These are phyloP conservation scores for Amoebophrya sp. DNA, from an alignment of 169 alveolate species.

Conservation along the genomic window DNA sequence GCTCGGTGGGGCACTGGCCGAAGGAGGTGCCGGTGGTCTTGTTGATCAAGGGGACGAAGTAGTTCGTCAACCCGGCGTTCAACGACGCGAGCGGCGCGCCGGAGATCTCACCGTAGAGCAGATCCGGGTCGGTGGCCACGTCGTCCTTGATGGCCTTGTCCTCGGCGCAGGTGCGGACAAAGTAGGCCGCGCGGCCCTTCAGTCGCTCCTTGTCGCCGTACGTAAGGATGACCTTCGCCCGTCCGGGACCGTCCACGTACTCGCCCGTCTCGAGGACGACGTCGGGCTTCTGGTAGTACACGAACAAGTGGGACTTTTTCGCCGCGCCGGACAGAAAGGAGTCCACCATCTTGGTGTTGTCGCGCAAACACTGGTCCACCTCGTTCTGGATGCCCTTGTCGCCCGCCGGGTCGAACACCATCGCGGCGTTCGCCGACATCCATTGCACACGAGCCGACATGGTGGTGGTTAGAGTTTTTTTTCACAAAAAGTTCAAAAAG, in stretches of 20 bases:
- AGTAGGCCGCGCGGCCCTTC: slow-evolving; percentile 44
- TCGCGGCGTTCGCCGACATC: background rate
- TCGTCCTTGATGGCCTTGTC: slow-evolving; percentile 56
- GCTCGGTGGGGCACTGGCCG: slow-evolving; percentile 54
- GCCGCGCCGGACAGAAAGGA: background rate
- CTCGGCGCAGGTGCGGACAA: slow-evolving; percentile 50
- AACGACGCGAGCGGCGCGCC: slow-evolving; percentile 59
- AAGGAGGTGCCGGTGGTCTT: slow-evolving; percentile 48
- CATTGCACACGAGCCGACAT: background rate
- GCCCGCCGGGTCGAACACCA: background rate
- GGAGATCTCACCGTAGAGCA: slow-evolving; percentile 68
- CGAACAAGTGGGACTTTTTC: background rate
- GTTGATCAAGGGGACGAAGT: slow-evolving; percentile 57
- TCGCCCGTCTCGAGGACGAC: background rate
- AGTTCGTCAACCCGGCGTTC: slow-evolving; percentile 56
- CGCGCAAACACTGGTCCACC: background rate
- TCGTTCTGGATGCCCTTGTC: background rate
- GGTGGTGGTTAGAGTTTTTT: background rate
- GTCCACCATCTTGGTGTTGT: background rate
- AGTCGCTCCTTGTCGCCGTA: background rate
- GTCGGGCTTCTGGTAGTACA: background rate
- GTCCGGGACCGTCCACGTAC: background rate
- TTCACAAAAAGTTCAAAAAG: background rate
- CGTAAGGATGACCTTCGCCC: background rate
- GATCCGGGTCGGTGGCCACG: slow-evolving; percentile 57